phyloP scores from a whole-genome alignment of 2,329 filamentous ascomycete genomes.

The Colletotrichum sp. region DNA sequence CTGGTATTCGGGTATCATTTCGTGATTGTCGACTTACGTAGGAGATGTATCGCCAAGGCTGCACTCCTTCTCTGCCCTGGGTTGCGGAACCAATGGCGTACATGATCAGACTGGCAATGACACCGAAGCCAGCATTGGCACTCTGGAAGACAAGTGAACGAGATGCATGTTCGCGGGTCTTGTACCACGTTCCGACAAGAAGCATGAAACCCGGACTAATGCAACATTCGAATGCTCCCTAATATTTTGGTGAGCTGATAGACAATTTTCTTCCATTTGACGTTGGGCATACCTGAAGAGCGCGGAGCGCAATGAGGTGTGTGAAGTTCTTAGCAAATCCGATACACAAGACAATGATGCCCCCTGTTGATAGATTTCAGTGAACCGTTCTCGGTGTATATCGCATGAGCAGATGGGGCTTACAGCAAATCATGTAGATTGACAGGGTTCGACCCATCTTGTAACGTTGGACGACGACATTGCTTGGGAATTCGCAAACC shows the following conservation, averaged over 20 bases:
- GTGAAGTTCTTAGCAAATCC: constrained; percentile 42
- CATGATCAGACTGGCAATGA: constrained; percentile 37
- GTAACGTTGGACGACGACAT: constrained; percentile 36
- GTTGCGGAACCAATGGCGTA: constrained; percentile 39
- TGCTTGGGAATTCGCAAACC: constrained; percentile 35
- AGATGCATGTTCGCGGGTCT: constrained; percentile 34
- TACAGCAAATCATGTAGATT: constrained; percentile 24
- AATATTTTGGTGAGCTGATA: too few relatives aligned
- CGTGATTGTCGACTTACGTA: constrained; percentile 28
- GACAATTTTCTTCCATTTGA: neutral
- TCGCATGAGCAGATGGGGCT: neutral
- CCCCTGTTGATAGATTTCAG: constrained; percentile 5
- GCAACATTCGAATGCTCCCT: constrained; percentile 40
- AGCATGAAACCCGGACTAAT: constrained; percentile 43
- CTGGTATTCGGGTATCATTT: fast-evolving
- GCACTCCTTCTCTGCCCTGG: constrained; percentile 29
- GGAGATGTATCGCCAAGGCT: constrained; percentile 43
- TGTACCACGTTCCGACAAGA: constrained; percentile 41
- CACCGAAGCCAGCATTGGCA: constrained; percentile 35
- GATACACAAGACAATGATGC: constrained; percentile 39
- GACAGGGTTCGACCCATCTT: constrained; percentile 17
- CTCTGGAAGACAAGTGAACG: constrained; percentile 13
- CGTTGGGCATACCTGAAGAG: constrained; percentile 30
- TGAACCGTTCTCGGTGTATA: neutral
- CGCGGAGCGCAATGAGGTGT: constrained; percentile 37